These are phyloP conservation scores for Corynespora cassiicola DNA, from an alignment of 2,329 filamentous ascomycete species.

Conservation along the genomic window DNA sequence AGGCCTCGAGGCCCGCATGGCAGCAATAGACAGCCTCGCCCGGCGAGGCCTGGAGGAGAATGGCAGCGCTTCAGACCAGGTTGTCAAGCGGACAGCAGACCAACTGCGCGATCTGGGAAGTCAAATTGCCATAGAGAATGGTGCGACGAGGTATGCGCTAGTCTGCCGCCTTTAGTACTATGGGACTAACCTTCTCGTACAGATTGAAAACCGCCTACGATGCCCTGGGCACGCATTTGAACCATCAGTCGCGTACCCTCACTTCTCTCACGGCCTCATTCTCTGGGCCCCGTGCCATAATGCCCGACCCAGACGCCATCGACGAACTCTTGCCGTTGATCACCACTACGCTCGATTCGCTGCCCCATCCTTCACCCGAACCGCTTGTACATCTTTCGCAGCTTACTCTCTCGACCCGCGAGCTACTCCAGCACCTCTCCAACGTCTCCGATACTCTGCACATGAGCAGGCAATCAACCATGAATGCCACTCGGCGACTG, in stretches of 20 bases:
- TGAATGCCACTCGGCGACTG: slow-evolving; percentile 78
- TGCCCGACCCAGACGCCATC: slow-evolving; percentile 69
- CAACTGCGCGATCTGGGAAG: slow-evolving; percentile 75
- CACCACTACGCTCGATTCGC: slow-evolving; percentile 67
- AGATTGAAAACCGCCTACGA: slow-evolving; percentile 79
- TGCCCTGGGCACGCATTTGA: slow-evolving; percentile 75
- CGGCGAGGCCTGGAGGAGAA: slow-evolving; percentile 68
- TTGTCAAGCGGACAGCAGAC: slow-evolving; percentile 73
- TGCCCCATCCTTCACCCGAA: slow-evolving; percentile 70
- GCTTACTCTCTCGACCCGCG: slow-evolving; percentile 69
- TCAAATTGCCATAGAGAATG: slow-evolving; percentile 74
- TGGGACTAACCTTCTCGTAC: slow-evolving; percentile 20
- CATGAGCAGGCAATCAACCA: slow-evolving; percentile 89
- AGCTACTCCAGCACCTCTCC: slow-evolving; percentile 80
- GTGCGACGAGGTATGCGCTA: slow-evolving; percentile 68
- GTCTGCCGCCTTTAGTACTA: not conserved
- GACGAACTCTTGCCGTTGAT: slow-evolving; percentile 74
- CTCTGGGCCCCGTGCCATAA: slow-evolving; percentile 70
- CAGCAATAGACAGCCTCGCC: slow-evolving; percentile 74
- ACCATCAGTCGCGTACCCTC: slow-evolving; percentile 76
- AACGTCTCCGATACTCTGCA: slow-evolving; percentile 90
- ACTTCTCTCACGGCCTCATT: slow-evolving; percentile 76
- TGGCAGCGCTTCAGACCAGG: slow-evolving; percentile 68
- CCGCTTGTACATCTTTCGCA: slow-evolving; percentile 72
- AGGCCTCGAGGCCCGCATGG: slow-evolving; percentile 72